Evolutionary conservation across 441 rosid species (phyloP), one percentile per base, ranked within the genome.

Genomic region (Euphorbia schlechtendalii): DNA sequence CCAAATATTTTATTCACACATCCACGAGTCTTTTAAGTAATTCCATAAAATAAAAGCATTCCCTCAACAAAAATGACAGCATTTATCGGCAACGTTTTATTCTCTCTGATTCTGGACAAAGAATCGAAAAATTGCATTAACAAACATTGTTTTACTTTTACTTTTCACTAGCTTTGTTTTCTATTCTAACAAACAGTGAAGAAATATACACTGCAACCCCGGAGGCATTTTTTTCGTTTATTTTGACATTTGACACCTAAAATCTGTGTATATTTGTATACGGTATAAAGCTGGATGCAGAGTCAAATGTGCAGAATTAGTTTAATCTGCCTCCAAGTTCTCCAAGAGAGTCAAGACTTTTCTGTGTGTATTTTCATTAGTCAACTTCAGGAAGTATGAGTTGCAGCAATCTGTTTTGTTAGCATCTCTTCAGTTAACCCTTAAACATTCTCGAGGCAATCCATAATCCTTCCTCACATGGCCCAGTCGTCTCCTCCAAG

Each of bases 361-460:
- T 17, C 17, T 43, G 48, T 46, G 51, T 46, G 51, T 15, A 17
- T 46, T 20, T 46, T 46, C 20, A 13, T 17, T 46, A 14, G 20
- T 46, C 7, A 46, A 56, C 59, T 15, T 5, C 9, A 25, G 36
- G 18, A 55, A 51, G 3, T 18, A 51, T 51, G 10, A 5, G 55
- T 51, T 46, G 15, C 28, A 11, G 11, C 13, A 52, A 52, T 52
- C 21, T 52, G 6, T 13, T 18, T 51, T 3, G 13, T 27, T 21
- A 22, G 17, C 53, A 63, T 49, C 64, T 66, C 54, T 74, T 84
- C 67, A 80, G 67, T 65, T 71, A 55, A 71, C 57, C 76, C 66
- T 72, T 59, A 86, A 75, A 73, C 98, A 90, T 78, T 88, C 87
- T 71, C 61, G 79, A 21, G 97, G 96, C 61, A 90, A 59, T 54